These are phyloP conservation scores for Hypoxylon crocopeplum DNA, from an alignment of 495 filamentous ascomycete species.

Conservation along the genomic window DNA sequence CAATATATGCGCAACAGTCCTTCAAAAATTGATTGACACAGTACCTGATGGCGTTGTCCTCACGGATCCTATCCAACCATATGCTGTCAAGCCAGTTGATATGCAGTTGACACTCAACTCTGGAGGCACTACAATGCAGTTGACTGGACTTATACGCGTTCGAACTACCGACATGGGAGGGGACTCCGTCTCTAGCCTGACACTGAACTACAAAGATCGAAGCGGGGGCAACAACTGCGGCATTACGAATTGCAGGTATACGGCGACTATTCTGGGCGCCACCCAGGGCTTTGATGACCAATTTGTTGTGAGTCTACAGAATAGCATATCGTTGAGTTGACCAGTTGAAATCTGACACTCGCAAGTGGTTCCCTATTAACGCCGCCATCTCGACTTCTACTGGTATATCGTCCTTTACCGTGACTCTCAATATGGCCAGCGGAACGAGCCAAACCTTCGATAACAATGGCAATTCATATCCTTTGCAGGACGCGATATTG, in stretches of 20 bases:
- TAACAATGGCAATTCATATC: constrained; percentile 57
- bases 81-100: constrained; percentile 64
- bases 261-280: constrained; percentile 53
- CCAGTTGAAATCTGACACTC: constrained; percentile 13
- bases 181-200: constrained; percentile 54
- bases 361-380: constrained; percentile 54
- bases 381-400: constrained; percentile 43
- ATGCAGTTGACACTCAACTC: constrained; percentile 53
- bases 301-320: constrained; percentile 53
- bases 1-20: constrained; percentile 55
- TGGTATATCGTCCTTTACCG: constrained; percentile 56
- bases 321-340: not conserved
- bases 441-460: constrained; percentile 49
- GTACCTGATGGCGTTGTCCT: constrained; percentile 60
- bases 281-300: constrained; percentile 64
- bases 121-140: constrained; percentile 44
- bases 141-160: constrained; percentile 53
- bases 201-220: constrained; percentile 86
- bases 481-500: constrained; percentile 50
- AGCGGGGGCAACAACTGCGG: constrained; percentile 81
- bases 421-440: constrained; percentile 50
- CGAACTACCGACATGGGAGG: constrained; percentile 47
- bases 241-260: constrained; percentile 50
- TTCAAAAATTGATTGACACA: constrained; percentile 68
- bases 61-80: constrained; percentile 60